Conservation (phyloP, 2,329 filamentous ascomycete genomes). For the Xylaria sp. region DNA sequence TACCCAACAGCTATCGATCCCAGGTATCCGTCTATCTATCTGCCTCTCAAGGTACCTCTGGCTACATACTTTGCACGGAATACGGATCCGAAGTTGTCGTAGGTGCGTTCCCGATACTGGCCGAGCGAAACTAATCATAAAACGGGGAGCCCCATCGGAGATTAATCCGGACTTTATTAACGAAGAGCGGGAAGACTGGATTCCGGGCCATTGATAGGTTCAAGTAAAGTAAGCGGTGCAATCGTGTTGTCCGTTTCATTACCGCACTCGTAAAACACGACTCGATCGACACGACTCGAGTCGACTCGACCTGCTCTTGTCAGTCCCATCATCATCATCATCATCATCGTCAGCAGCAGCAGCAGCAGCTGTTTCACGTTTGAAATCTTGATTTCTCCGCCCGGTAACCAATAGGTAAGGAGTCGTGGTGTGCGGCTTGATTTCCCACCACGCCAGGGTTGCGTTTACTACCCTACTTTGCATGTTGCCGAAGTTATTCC, state of each 20-base stretch:
- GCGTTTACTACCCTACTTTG: not conserved
- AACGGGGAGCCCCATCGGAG: not conserved
- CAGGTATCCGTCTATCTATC: not conserved
- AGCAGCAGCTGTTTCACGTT: not conserved
- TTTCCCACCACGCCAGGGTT: not conserved
- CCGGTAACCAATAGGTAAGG: not conserved
- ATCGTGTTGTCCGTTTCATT: not conserved
- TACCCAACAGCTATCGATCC: too few species aligned
- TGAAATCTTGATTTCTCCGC: not conserved
- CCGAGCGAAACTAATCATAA: conserved; percentile 4
- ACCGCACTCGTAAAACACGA: too few species aligned
- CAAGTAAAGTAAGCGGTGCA: too few species aligned
- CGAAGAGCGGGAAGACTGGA: not conserved
- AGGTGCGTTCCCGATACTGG: conserved; percentile 3
- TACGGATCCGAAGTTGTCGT: too few species aligned
- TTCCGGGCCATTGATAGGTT: too few species aligned
- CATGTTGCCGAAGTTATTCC: not conserved
- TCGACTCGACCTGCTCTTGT: too few species aligned
- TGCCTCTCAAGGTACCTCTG: not conserved
- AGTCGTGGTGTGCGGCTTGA: not conserved
- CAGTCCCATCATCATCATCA: too few species aligned
- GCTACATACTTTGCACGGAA: too few species aligned
- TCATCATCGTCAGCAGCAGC: too few species aligned
- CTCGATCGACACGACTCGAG: too few species aligned
- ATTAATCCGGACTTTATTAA: not conserved